phyloP scores from a whole-genome alignment of 2,329 filamentous ascomycete species.

The Talaromyces sp. region DNA sequence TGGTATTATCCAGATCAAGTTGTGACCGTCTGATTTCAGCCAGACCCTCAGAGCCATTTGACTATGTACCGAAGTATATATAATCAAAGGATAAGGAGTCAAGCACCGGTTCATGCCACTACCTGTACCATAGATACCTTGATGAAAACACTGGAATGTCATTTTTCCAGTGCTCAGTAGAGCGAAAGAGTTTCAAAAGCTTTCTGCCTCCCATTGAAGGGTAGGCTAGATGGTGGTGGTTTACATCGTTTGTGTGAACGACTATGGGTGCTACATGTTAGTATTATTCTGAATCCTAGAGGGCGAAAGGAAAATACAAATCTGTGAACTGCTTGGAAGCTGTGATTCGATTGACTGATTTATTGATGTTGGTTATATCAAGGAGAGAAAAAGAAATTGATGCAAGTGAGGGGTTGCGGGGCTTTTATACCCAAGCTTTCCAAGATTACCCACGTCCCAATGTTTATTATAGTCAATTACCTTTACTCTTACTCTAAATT shows the following conservation, averaged over 20 bases:
- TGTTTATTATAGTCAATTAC: neutral
- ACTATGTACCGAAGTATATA: neutral
- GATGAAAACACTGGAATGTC: conserved; percentile 30
- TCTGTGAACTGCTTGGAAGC: neutral
- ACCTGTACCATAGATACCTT: conserved; percentile 48
- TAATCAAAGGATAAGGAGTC: conserved; percentile 29
- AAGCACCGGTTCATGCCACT: conserved; percentile 65
- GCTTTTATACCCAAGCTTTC: conserved; percentile 13
- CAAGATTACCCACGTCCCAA: neutral
- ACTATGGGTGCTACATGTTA: conserved; percentile 11
- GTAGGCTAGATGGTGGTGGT: conserved; percentile 21
- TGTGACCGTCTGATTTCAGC: conserved; percentile 83
- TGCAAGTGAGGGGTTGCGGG: conserved; percentile 17
- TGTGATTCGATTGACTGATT: neutral
- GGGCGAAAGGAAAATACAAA: conserved; percentile 17
- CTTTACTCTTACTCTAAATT: neutral
- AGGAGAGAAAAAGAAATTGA: conserved; percentile 17
- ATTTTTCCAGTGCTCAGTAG: conserved; percentile 30
- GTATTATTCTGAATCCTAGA: neutral
- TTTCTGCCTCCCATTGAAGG: conserved; percentile 31
- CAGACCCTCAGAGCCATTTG: conserved; percentile 27
- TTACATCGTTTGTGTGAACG: conserved; percentile 25
- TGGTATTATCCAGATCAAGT: conserved; percentile 99
- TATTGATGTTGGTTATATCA: conserved; percentile 5
- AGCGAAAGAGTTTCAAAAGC: conserved; percentile 35